Conservation (phyloP, 768 basidiomycete genomes). For the Mycena vulgaris region DNA sequence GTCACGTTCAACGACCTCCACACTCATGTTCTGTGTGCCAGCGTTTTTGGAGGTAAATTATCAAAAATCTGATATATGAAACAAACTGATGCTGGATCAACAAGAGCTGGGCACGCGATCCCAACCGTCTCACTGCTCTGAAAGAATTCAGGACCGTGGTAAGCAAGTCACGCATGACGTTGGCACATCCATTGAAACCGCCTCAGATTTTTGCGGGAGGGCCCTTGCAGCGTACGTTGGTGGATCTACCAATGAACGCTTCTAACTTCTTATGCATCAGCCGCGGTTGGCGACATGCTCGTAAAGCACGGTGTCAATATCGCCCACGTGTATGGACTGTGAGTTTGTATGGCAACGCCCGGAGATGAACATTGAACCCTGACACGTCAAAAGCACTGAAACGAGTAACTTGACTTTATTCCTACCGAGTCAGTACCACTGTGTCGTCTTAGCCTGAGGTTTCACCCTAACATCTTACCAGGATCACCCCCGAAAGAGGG, state of each 20-base stretch:
- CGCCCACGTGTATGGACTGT: constrained; percentile 22
- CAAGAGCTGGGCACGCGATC: constrained; percentile 44
- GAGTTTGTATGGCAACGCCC: not conserved
- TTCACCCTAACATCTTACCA: not conserved
- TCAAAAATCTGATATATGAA: too few species aligned
- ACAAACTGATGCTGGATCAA: too few species aligned
- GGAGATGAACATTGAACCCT: not conserved
- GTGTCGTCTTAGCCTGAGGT: not conserved
- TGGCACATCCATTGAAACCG: not conserved
- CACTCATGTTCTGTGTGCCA: constrained; percentile 44
- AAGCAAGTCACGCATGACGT: too few species aligned
- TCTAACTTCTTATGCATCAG: not conserved
- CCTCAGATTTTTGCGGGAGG: constrained; percentile 44
- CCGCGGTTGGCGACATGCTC: constrained; percentile 3
- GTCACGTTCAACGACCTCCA: constrained; percentile 37
- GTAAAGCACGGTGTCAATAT: constrained; percentile 8
- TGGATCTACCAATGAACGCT: not conserved
- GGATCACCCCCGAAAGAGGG: constrained; percentile 24
- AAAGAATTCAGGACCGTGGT: constrained; percentile 40
- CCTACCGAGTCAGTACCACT: constrained; percentile 18
- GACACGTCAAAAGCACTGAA: constrained; percentile 15
- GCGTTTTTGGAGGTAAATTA: constrained; percentile 45
- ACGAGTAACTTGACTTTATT: constrained; percentile 15
- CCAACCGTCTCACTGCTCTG: constrained; percentile 33
- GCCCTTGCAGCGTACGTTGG: constrained; percentile 41